Evolutionary conservation across 1,284 basidiomycete genomes (phyloP).

Genomic region (Porogramme epimiltina): DNA sequence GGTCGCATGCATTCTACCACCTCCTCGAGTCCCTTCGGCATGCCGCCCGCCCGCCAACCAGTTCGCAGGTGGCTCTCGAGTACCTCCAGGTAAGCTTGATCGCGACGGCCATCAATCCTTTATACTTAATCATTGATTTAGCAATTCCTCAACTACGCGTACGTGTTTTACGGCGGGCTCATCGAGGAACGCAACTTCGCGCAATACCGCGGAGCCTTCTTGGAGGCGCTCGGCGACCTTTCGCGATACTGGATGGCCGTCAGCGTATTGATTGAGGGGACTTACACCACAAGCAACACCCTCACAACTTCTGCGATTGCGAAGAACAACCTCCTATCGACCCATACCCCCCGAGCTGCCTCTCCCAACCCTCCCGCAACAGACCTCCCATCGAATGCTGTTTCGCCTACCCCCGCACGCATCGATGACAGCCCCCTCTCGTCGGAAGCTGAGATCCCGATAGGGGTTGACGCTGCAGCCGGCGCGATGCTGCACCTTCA

Average conservation of each 20-base stretch:
- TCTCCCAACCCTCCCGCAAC: slow-evolving; percentile 35
- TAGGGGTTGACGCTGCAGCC: slow-evolving; percentile 18
- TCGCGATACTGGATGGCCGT: slow-evolving; percentile 95
- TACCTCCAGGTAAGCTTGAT: slow-evolving; percentile 33
- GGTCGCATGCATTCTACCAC: slow-evolving; percentile 90
- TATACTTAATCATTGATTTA: slow-evolving; percentile 5
- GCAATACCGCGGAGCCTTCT: slow-evolving; percentile 83
- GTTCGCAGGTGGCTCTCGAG: slow-evolving; percentile 57
- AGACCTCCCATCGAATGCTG: slow-evolving; percentile 18
- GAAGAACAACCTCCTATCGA: slow-evolving; percentile 26
- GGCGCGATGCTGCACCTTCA: slow-evolving; percentile 11
- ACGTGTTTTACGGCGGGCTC: slow-evolving; percentile 90
- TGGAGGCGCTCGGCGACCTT: slow-evolving; percentile 95
- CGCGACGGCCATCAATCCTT: neutral
- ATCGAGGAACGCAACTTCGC: slow-evolving; percentile 80
- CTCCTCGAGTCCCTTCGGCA: slow-evolving; percentile 89
- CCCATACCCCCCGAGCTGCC: slow-evolving; percentile 22
- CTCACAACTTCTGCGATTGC: slow-evolving; percentile 44
- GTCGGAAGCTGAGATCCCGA: slow-evolving; percentile 22
- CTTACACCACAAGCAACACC: slow-evolving; percentile 39
- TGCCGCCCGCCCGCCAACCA: slow-evolving; percentile 78
- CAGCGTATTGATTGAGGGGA: slow-evolving; percentile 62
- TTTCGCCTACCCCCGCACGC: slow-evolving; percentile 40
- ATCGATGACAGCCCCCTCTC: slow-evolving; percentile 61
- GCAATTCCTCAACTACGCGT: slow-evolving; percentile 93